Evolutionary conservation across 495 filamentous ascomycete genomes (phyloP), one percentile per base, ranked within the genome.

Genomic region (Cairneyella variabilis): DNA sequence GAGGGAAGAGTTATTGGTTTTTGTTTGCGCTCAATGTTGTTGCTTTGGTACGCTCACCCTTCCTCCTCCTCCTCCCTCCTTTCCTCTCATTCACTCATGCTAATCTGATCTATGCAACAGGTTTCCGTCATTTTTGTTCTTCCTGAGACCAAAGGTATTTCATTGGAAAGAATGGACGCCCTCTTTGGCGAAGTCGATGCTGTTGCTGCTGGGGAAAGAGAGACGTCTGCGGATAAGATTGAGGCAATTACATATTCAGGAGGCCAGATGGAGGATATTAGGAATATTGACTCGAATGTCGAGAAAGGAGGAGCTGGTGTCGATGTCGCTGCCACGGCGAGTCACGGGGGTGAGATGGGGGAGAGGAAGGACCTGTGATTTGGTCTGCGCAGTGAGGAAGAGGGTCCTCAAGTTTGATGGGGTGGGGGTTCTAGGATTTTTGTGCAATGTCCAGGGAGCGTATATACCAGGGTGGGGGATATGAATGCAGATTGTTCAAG

Each of bases 161-260:
- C 58, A 23, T 45, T 72, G 3, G 69, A 72, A 40, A 52, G 67
- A 21, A 72, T 72, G 67, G 69, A 71, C 23, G 62, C 57, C 40
- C 61, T 72, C 3, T 72, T 72, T 43, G 69, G 67, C 1, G 63
- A 63, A 10, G 25, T 64, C n/a, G 69, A 72, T 62, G 59, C 55
- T 25, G 67, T 71, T 6, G 62, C 62, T 27, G 69, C 54, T 2
- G 65, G 64, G 5, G 64, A 70, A 50, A 52, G 51, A 38, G 58
- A 69, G 22, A 61, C 58, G 32, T 51, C 60, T 1, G 53, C 45
- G 18, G 64, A 59, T 18, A 58, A 63, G 53, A 57, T 60, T 5
- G 42, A 58, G 0, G 58, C 51, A 6, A 36, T 62, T 11, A 56
- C 36, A 17, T 32, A 48, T 48, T 32, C 11, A 14, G 45, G 41